Conservation (phyloP, 2,329 filamentous ascomycete species). For the Sclerotinia spermophila region DNA sequence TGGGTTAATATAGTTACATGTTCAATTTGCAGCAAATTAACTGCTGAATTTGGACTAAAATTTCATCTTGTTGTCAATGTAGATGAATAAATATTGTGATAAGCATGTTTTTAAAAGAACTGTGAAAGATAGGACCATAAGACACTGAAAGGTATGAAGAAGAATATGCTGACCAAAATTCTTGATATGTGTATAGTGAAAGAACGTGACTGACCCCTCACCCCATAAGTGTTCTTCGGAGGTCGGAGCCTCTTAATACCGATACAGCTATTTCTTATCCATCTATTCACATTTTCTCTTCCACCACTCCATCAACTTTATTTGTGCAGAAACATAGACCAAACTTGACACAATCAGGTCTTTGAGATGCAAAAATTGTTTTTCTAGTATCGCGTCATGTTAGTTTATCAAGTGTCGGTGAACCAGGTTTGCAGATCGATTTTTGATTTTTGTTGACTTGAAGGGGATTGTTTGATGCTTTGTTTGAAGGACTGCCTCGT, state of each 20-base stretch:
- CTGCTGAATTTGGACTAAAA: neutral
- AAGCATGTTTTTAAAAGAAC: neutral
- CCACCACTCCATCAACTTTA: neutral
- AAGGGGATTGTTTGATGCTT: neutral
- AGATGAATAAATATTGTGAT: neutral
- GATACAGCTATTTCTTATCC: neutral
- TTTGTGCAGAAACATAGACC: neutral
- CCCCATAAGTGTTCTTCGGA: neutral
- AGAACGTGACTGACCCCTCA: neutral
- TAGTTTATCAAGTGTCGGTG: neutral
- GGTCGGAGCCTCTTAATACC: neutral
- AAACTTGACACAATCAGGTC: neutral
- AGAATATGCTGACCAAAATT: neutral
- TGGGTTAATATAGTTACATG: neutral
- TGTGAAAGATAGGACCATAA: accelerated
- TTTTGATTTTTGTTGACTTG: neutral
- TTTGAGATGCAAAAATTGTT: neutral
- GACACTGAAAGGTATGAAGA: neutral
- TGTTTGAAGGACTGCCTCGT: neutral
- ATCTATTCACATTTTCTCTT: neutral
- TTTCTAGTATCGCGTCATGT: neutral
- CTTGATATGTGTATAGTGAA: neutral
- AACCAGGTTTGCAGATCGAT: neutral
- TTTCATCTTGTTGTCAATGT: neutral
- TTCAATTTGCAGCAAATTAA: accelerated